Evolutionary conservation across 805 yeast species (phyloP).

Genomic region (Teunomyces aglyptinius): DNA sequence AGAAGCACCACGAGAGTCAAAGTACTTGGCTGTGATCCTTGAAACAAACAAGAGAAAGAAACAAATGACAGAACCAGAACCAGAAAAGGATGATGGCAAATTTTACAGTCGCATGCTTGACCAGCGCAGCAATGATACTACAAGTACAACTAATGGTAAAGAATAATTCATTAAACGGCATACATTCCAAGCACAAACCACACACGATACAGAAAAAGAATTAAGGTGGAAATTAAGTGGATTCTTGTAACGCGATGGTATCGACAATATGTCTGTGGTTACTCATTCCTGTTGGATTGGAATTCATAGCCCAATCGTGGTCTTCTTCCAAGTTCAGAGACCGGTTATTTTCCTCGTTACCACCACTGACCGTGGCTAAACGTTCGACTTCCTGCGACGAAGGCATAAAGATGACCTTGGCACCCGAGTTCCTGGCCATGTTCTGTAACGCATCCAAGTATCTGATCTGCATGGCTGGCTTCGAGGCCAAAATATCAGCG

Average conservation of each 20-base stretch:
- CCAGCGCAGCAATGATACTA: not conserved
- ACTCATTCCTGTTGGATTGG: slow-evolving; percentile 7
- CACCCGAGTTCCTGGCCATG: slow-evolving; percentile 60
- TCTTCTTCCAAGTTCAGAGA: slow-evolving; percentile 22
- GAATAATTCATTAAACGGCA: no score
- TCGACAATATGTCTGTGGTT: slow-evolving; percentile 15
- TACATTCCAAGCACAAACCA: not conserved
- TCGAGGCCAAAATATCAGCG: slow-evolving; percentile 70
- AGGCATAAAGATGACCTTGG: slow-evolving; percentile 78
- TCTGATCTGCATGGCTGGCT: slow-evolving; percentile 76
- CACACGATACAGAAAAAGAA: not conserved
- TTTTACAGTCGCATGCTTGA: not conserved
- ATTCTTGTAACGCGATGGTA: slow-evolving; percentile 35
- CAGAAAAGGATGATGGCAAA: not conserved
- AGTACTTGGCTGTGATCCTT: slow-evolving; percentile 38
- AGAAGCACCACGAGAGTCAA: not conserved
- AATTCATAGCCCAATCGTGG: slow-evolving; percentile 20
- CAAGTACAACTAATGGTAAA: not conserved
- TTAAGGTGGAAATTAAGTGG: slow-evolving; percentile 11
- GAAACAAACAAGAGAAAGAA: slow-evolving; percentile 47
- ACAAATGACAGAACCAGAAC: not conserved
- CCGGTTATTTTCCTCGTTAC: slow-evolving; percentile 7
- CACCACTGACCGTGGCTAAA: slow-evolving; percentile 28
- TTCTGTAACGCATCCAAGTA: slow-evolving; percentile 76
- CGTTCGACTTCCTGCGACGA: slow-evolving; percentile 42